These are phyloP conservation scores for Rhizopogon vulgaris DNA, from an alignment of 768 basidiomycete species.

Conservation along the genomic window DNA sequence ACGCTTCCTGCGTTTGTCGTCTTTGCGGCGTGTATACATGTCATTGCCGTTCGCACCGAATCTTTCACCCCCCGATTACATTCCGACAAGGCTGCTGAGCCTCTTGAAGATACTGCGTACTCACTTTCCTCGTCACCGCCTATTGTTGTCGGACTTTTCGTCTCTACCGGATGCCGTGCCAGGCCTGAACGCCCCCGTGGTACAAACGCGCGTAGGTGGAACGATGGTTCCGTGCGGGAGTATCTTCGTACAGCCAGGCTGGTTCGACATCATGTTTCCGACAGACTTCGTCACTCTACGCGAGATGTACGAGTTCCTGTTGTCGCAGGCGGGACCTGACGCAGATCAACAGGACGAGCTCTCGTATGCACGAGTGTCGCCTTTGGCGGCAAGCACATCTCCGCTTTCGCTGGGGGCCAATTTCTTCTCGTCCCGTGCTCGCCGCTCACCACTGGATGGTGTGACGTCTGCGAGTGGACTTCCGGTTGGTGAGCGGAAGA, in stretches of 20 bases:
- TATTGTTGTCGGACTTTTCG: conserved; percentile 91
- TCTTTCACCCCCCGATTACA: conserved; percentile 79
- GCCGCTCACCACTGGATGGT: conserved; percentile 65
- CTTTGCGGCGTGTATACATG: conserved; percentile 58
- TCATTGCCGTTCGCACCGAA: conserved; percentile 87
- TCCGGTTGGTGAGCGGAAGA: conserved; percentile 76
- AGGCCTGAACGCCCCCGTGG: conserved; percentile 71
- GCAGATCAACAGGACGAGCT: conserved; percentile 12
- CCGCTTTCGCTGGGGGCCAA: conserved; percentile 47
- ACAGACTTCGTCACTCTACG: conserved; percentile 80
- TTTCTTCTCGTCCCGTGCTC: conserved; percentile 59
- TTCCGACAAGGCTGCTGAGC: conserved; percentile 85
- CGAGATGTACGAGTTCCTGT: conserved; percentile 85
- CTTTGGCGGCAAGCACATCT: conserved; percentile 44
- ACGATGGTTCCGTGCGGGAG: conserved; percentile 86
- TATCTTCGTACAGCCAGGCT: conserved; percentile 88
- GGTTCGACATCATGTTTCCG: conserved; percentile 99
- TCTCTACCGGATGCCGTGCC: conserved; percentile 80
- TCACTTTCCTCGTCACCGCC: conserved; percentile 88
- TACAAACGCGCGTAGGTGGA: conserved; percentile 86
- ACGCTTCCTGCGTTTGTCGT: conserved; percentile 46
- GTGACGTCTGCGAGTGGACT: conserved; percentile 68
- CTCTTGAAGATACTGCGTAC: conserved; percentile 78
- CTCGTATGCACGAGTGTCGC: conserved; percentile 38
- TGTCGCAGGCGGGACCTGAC: conserved; percentile 43